Percentiles rank a stretch among this genome's conserved stretches.
Conservation (phyloP, 805 yeast species). For the Candida qinlingensis region DNA sequence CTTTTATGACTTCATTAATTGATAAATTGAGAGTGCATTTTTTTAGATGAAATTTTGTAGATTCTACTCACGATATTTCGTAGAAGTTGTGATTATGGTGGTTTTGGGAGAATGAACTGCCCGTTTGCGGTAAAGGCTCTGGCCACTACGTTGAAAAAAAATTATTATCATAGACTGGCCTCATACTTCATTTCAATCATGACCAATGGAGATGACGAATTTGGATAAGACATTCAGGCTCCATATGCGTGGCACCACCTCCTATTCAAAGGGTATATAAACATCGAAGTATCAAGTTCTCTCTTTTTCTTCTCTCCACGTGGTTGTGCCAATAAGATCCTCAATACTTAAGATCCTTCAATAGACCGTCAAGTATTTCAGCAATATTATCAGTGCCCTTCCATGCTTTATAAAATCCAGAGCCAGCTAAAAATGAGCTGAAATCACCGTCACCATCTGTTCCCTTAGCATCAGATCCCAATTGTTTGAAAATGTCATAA, state of each 20-base stretch:
- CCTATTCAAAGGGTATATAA: too few species aligned
- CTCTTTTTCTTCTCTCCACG: too few species aligned
- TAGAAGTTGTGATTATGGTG: too few species aligned
- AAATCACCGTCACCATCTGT: constrained; percentile 1
- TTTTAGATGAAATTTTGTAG: background rate
- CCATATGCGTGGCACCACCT: too few species aligned
- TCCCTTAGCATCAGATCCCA: constrained; percentile 8
- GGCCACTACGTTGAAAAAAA: too few species aligned
- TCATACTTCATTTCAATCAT: too few species aligned
- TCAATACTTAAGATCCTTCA: constrained; percentile 4
- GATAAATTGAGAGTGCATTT: background rate
- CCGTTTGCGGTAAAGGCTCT: too few species aligned
- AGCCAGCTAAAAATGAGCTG: constrained; percentile 16
- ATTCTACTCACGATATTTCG: constrained; percentile 3
- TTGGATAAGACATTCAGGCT: too few species aligned
- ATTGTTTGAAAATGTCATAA: constrained; percentile 19
- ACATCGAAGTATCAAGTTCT: too few species aligned
- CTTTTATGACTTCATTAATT: constrained; percentile 45
- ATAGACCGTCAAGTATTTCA: constrained; percentile 11
- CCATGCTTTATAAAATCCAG: constrained; percentile 13
- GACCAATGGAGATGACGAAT: too few species aligned
- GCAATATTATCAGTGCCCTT: constrained; percentile 13
- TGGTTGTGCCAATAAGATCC: background rate
- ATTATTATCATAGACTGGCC: too few species aligned
- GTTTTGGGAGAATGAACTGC: too few species aligned